Evolutionary conservation across 148 eudicot species (phyloP), one percentile per base, ranked within the genome.

Genomic region (Amaranthus cruentus): DNA sequence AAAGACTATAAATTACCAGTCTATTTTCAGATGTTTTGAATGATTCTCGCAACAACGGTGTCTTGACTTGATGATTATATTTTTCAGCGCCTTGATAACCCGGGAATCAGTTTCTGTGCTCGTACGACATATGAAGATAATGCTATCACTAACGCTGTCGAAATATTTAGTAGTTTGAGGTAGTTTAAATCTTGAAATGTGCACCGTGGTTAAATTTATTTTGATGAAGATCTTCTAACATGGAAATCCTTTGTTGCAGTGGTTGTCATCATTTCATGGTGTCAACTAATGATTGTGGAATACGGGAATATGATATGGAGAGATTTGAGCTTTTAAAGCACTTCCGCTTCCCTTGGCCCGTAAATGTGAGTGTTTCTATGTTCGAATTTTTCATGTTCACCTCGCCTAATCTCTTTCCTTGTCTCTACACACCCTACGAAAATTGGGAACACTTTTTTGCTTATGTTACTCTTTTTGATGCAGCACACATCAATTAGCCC

Each of bases 401-500:
- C 11, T 48, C 0, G 7, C 5, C 12, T 13, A 28, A 11, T n/a
- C 0, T 11, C 13, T 42, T 6, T 48, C 21, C 10, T 14, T 6
- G 5, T 47, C 18, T 18, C 18, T 18, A 5, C 18, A 1, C 56
- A 10, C 6, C 55, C 44, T 14, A 54, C 13, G 18, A 5, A 63
- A 12, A 46, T 44, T 63, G 14, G 7, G 18, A 18, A 18, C 18
- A 18, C 14, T 18, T 59, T 51, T 48, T 44, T 18, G 0, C 59
- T 42, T 62, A 5, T 54, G 43, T 71, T 43, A 18, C 53, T 44
- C 53, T 61, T 10, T 15, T 66, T 43, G 60, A 68, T 86, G 85
- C 96, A 93, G 98, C 96, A 93, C 84, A 89, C 98, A 57, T 93
- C 96, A 14, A 68, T 87, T 56, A 93, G 92, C 83, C 94, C 96